These are phyloP conservation scores for Pseudomonodictys pantanalensis DNA, from an alignment of 495 filamentous ascomycete genomes.

Conservation along the genomic window DNA sequence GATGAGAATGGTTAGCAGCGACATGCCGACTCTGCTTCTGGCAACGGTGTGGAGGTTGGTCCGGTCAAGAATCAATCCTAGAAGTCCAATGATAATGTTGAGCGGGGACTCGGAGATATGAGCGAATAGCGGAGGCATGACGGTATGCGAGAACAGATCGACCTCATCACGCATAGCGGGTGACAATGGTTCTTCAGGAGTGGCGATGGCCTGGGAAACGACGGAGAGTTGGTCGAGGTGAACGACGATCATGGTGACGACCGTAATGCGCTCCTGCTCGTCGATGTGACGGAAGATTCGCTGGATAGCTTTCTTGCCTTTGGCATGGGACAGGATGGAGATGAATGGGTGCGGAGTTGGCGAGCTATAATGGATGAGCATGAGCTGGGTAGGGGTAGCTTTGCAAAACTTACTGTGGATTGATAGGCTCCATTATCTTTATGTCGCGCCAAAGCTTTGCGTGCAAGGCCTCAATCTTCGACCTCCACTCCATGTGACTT, in stretches of 20 bases:
- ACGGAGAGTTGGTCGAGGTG: conserved; percentile 91
- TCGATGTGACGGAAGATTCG: conserved; percentile 92
- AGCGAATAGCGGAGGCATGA: conserved; percentile 84
- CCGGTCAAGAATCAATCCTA: conserved; percentile 78
- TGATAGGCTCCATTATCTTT: conserved; percentile 88
- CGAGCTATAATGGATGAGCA: conserved; percentile 35
- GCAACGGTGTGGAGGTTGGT: conserved; percentile 75
- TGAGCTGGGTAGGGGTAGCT: background rate
- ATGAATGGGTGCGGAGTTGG: conserved; percentile 89
- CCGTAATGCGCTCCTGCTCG: conserved; percentile 85
- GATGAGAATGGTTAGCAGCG: conserved; percentile 90
- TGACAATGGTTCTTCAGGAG: conserved; percentile 64
- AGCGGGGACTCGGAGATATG: conserved; percentile 89
- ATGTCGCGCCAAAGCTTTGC: conserved; percentile 76
- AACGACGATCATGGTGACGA: conserved; percentile 93
- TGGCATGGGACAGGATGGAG: conserved; percentile 86
- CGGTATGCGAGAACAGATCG: conserved; percentile 79
- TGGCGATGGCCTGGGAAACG: conserved; percentile 70
- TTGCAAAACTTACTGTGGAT: conserved; percentile 50
- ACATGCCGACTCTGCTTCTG: conserved; percentile 78
- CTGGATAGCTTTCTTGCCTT: conserved; percentile 93
- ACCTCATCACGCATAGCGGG: conserved; percentile 79
- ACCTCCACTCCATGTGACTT: conserved; percentile 67
- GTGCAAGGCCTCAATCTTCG: conserved; percentile 68
- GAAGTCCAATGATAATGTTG: conserved; percentile 80